These are phyloP conservation scores for Entrophospora sp. DNA, from an alignment of 192 early-diverging fungal genomes.

Conservation along the genomic window DNA sequence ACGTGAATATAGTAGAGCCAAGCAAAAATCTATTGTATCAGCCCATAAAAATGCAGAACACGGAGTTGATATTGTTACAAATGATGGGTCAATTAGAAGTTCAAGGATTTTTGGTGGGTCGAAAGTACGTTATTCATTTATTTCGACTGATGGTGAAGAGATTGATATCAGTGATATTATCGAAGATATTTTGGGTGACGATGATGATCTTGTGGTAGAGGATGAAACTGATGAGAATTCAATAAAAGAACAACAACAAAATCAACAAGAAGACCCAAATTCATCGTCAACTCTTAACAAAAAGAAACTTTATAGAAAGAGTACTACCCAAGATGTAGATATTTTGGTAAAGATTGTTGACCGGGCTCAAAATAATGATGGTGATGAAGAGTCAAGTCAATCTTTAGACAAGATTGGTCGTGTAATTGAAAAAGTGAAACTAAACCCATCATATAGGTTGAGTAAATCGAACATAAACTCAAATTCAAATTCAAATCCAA, in stretches of 20 bases:
- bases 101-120: slow-evolving; percentile 30
- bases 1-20: slow-evolving; percentile 16
- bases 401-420: slow-evolving; percentile 9
- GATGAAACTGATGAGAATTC: background rate
- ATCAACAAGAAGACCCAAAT: background rate
- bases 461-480: too few relatives aligned
- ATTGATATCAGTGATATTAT: slow-evolving; percentile 41
- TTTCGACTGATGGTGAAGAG: slow-evolving; percentile 27
- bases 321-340: slow-evolving; percentile 7
- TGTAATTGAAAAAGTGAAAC: slow-evolving; percentile 11
- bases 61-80: slow-evolving; percentile 29
- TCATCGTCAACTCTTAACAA: background rate
- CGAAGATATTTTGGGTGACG: slow-evolving; percentile 34
- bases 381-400: background rate
- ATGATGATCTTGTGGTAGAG: slow-evolving; percentile 7
- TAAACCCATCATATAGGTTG: too few relatives aligned
- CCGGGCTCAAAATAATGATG: background rate
- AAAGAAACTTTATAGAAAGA: background rate
- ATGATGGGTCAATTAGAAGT: slow-evolving; percentile 31
- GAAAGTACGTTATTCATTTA: slow-evolving; percentile 39
- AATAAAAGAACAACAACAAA: background rate
- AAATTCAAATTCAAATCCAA: too few relatives aligned
- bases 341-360: slow-evolving; percentile 13
- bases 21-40: slow-evolving; percentile 4
- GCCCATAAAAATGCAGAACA: slow-evolving; percentile 24